Evolutionary conservation across 2,329 filamentous ascomycete genomes (phyloP), one percentile per base, ranked within the genome.

Genomic region (Coniosporium tulheliwenetii): DNA sequence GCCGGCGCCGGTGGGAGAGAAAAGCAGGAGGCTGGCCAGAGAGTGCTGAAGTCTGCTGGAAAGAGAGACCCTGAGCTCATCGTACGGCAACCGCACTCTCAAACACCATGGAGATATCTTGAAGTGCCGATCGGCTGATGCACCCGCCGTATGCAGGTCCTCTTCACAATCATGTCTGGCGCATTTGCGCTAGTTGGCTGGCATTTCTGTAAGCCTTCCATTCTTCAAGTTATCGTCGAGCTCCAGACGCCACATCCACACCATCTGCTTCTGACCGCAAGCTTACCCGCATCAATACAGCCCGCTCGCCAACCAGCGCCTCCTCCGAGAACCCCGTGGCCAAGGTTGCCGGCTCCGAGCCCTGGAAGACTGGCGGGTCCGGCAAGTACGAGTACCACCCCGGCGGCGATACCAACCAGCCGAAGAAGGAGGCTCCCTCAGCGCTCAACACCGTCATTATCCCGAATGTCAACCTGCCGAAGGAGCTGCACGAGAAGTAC

Each of bases 401-500:
- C 44, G 83, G 85, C 54, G 91, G 87, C 54, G 85, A 96, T 66
- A 65, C 72, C 57, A 78, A 58, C 64, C 71, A 79, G 57, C 67
- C 75, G 46, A 81, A 83, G 61, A 85, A 81, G 70, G 85, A 95
- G 56, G 91, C 91, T 46, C 91, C 91, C 50, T 93, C 85, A 63
- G 91, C 91, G 48, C 69, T 98, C 66, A 94, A 98, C 73, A 83
- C 82, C 49, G 87, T 95, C 53, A 80, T 98, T 59, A 73, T 98
- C 41, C 91, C 91, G 56, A 81, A 93, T 58, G 87, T 98, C 58
- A 91, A 81, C 57, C 71, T 96, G 52, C 87, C 91, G 58, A 86
- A 81, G 79, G 74, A 81, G 56, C 77, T 95, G 49, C 91, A 98
- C 69, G 91, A 98, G 54, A 82, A 81, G 70, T 96, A 81, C 78